Percentiles rank a stretch among this genome's conserved stretches.
Evolutionary conservation across 352 stramenopile species (phyloP).

Genomic region (Globisporangium abappressorium): DNA sequence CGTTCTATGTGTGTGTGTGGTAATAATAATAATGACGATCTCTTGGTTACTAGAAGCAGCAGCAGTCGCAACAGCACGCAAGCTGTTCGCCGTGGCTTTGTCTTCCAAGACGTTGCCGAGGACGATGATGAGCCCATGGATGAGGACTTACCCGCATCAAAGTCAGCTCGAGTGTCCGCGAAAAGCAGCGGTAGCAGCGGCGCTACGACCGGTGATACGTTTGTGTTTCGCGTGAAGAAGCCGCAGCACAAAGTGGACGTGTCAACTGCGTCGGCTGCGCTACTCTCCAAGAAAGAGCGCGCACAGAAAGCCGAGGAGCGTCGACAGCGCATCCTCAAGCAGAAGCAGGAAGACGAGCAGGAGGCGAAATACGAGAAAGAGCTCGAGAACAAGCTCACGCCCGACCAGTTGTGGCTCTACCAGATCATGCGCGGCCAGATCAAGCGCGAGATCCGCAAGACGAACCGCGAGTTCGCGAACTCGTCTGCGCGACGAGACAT

Average conservation of each 20-base stretch:
- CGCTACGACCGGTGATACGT: slow-evolving; percentile 29
- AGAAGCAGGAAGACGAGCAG: slow-evolving; percentile 30
- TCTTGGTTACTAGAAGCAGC: neutral
- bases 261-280: slow-evolving; percentile 36
- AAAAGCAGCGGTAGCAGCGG: slow-evolving; percentile 17
- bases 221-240: slow-evolving; percentile 52
- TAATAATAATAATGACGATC: neutral
- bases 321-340: slow-evolving; percentile 28
- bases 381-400: slow-evolving; percentile 27
- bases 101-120: slow-evolving; percentile 30
- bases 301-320: slow-evolving; percentile 40
- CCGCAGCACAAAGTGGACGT: slow-evolving; percentile 33
- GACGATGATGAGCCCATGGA: slow-evolving; percentile 30
- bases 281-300: slow-evolving; percentile 51
- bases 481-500: slow-evolving; percentile 59
- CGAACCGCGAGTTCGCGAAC: slow-evolving; percentile 61
- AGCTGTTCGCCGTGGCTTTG: slow-evolving; percentile 44
- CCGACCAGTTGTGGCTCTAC: slow-evolving; percentile 59
- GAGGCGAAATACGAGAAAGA: slow-evolving; percentile 16
- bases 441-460: slow-evolving; percentile 63
- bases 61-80: slow-evolving; percentile 20
- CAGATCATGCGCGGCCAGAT: slow-evolving; percentile 54
- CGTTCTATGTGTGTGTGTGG: slow-evolving; percentile 13
- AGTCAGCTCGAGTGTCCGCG: neutral
- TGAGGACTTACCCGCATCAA: slow-evolving; percentile 1